Evolutionary conservation across 1,284 basidiomycete species (phyloP).

Genomic region (Ganoderma sp.): DNA sequence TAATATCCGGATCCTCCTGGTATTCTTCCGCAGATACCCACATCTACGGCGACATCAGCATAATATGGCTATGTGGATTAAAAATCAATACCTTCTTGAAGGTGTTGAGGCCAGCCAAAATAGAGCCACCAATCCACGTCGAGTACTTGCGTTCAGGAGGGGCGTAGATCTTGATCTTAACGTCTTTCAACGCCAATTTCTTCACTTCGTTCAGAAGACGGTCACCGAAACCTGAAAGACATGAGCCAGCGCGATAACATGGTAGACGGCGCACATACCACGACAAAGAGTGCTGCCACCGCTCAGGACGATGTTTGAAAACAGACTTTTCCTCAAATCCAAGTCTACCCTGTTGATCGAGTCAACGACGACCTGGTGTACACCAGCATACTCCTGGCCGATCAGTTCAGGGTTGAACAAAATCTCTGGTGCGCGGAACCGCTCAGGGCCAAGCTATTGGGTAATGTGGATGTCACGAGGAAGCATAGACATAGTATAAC

Average conservation of each 20-base stretch:
- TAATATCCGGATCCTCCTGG: slow-evolving; percentile 98
- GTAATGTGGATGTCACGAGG: background rate
- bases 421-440: slow-evolving; percentile 97
- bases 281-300: slow-evolving; percentile 95
- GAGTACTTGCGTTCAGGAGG: slow-evolving; percentile 99
- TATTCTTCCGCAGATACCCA: slow-evolving; percentile 99
- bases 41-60: slow-evolving; percentile 63
- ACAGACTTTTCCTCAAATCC: slow-evolving; percentile 94
- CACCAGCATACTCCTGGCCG: slow-evolving; percentile 95
- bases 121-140: slow-evolving; percentile 99
- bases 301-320: slow-evolving; percentile 95
- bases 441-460: slow-evolving; percentile 86
- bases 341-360: slow-evolving; percentile 86
- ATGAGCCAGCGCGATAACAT: slow-evolving; percentile 9
- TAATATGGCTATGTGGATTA: background rate
- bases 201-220: slow-evolving; percentile 95
- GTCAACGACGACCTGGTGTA: slow-evolving; percentile 94
- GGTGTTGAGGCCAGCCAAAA: slow-evolving; percentile 92
- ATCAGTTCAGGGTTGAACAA: slow-evolving; percentile 98
- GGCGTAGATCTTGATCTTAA: slow-evolving; percentile 99
- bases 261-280: slow-evolving; percentile 55
- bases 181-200: slow-evolving; percentile 94
- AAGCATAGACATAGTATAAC: background rate
- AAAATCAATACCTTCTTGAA: slow-evolving; percentile 86
- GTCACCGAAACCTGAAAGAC: slow-evolving; percentile 87